Conservation (phyloP, 2,329 filamentous ascomycete species). For the Drechslerella dactyloides region DNA sequence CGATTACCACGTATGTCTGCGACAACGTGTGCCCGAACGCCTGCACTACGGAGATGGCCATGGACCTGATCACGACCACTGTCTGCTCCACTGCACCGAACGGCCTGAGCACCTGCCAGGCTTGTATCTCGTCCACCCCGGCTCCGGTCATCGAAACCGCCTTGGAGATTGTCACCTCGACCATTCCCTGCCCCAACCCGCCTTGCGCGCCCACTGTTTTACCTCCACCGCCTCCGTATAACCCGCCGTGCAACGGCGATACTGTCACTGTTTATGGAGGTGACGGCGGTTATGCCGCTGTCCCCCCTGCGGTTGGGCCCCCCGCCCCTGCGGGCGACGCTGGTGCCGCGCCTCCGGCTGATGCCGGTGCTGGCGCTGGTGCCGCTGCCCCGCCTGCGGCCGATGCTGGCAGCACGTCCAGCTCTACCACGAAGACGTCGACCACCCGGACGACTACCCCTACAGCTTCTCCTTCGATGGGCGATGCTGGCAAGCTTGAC, state of each 20-base stretch:
- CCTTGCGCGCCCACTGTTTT: constrained; percentile 27
- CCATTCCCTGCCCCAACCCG: constrained; percentile 29
- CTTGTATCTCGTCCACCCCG: constrained; percentile 28
- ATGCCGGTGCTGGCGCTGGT: not conserved
- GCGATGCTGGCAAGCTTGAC: constrained; percentile 24
- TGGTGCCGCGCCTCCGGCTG: not conserved
- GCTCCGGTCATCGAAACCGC: constrained; percentile 29
- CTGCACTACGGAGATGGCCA: constrained; percentile 24
- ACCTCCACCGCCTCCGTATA: not conserved
- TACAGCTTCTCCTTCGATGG: constrained; percentile 38
- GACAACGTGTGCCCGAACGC: constrained; percentile 28
- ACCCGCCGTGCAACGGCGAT: constrained; percentile 21
- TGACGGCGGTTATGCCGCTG: constrained; percentile 5
- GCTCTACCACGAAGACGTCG: constrained; percentile 11
- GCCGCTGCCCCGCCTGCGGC: constrained; percentile 5
- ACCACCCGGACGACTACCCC: constrained; percentile 25
- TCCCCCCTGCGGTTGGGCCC: constrained; percentile 3
- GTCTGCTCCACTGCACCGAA: constrained; percentile 29
- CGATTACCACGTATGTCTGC: constrained; percentile 35
- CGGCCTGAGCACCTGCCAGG: constrained; percentile 37
- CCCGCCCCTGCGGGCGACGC: not conserved
- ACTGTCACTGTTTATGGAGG: constrained; percentile 26
- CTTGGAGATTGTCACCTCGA: constrained; percentile 33
- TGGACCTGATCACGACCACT: constrained; percentile 28
- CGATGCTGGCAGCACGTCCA: not conserved